Conservation (phyloP, 1,284 basidiomycete species). For the Malassezia psittaci region DNA sequence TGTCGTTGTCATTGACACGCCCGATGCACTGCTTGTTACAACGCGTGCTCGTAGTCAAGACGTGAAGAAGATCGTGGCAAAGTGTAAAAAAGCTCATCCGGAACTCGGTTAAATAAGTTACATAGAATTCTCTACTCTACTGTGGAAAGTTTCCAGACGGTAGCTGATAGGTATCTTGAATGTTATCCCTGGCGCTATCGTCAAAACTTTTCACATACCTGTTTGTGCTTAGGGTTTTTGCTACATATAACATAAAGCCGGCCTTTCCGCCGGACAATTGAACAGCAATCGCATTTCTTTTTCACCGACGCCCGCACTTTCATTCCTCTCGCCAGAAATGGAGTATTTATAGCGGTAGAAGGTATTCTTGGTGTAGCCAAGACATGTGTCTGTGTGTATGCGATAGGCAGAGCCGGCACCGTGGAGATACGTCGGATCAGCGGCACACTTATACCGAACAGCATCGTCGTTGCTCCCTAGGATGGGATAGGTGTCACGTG, state of each 20-base stretch:
- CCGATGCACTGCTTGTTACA: conserved; percentile 43
- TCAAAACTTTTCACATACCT: conserved; percentile 57
- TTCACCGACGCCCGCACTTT: conserved; percentile 93
- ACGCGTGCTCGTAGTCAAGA: conserved; percentile 44
- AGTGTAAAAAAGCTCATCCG: conserved; percentile 39
- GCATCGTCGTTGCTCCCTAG: conserved; percentile 7
- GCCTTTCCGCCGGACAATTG: conserved; percentile 60
- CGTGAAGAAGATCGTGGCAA: conserved; percentile 46
- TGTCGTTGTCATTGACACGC: conserved; percentile 46
- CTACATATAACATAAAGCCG: conserved; percentile 85
- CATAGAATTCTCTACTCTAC: no score
- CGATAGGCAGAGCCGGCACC: conserved; percentile 9
- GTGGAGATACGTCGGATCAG: conserved; percentile 14
- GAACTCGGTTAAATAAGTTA: conserved; percentile 26
- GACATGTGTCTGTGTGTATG: no score
- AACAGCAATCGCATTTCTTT: conserved; percentile 51
- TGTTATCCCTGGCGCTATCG: conserved; percentile 14
- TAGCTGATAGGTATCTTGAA: background rate
- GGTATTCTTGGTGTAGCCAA: conserved; percentile 14
- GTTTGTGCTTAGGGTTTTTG: conserved; percentile 94
- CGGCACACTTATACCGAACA: conserved; percentile 19
- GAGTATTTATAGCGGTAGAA: background rate
- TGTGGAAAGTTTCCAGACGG: no score
- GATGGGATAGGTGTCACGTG: background rate
- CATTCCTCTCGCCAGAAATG: conserved; percentile 60